These are phyloP conservation scores for Naumovozyma dairenensis DNA, from an alignment of 805 yeast genomes.

Conservation along the genomic window DNA sequence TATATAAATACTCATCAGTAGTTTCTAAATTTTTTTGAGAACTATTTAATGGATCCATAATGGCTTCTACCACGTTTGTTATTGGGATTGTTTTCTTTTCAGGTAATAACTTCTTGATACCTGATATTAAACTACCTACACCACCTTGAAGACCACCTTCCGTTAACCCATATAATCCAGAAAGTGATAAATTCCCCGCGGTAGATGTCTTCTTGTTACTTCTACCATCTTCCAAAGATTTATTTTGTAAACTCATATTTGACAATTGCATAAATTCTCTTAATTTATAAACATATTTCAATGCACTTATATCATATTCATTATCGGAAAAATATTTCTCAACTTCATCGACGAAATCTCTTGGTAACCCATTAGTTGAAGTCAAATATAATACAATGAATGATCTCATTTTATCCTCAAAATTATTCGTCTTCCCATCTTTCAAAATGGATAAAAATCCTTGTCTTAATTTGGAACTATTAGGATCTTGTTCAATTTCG, in stretches of 20 bases:
- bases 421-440: constrained; percentile 44
- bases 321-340: constrained; percentile 51
- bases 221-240: constrained; percentile 26
- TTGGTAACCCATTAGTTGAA: constrained; percentile 33
- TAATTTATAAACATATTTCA: constrained; percentile 66
- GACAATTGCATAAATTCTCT: constrained; percentile 64
- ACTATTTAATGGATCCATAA: constrained; percentile 72
- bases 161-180: constrained; percentile 70
- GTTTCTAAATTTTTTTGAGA: constrained; percentile 52
- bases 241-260: constrained; percentile 31
- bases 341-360: constrained; percentile 47
- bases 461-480: constrained; percentile 38
- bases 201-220: constrained; percentile 17
- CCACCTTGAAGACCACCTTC: constrained; percentile 83
- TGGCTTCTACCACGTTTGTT: constrained; percentile 82
- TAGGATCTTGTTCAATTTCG: constrained; percentile 80
- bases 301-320: constrained; percentile 51
- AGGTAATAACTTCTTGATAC: constrained; percentile 78
- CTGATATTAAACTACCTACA: constrained; percentile 78
- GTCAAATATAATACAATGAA: constrained; percentile 67
- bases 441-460: constrained; percentile 53
- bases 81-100: constrained; percentile 82
- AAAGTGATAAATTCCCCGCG: constrained; percentile 39
- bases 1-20: constrained; percentile 83
- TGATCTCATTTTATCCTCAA: constrained; percentile 80